Base-by-base conservation (phyloP, 148 eudicot species). In the Arbutus unedo region DNA sequence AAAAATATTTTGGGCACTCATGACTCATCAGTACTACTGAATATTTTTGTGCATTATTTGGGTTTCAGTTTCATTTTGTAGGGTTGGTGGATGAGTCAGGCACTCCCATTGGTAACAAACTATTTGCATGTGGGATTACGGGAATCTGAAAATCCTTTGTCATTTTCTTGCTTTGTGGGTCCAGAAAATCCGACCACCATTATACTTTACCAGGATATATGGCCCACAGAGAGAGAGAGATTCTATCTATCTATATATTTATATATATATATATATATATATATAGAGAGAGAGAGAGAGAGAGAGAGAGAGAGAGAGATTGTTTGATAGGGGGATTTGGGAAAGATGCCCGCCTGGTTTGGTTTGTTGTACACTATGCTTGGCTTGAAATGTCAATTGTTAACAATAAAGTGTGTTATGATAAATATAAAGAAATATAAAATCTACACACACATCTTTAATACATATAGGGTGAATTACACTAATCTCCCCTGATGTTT, bases 21-120 rank as follows among this genome's bases (percentile, higher is more conserved):
- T 31, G 71, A 31, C 70, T 64, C 6, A 6, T 2, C 10, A 23
- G 70, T 9, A n/a, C n/a, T n/a, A n/a, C 1, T 31, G 38, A 31
- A 31, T 31, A 31, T 9, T 51, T 51, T 51, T 82, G 57, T 59
- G 66, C 0, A 74, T n/a, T 2, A 44, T 50, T 18, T n/a, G 78
- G 66, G 56, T 25, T 49, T 4, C 66, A 45, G 51, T 18, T 6
- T 6, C 9, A 7, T 9, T 3, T 66, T 21, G 45, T 80, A 31
- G 53, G 76, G 76, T 48, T 68, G 64, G 82, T 67, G 60, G 76
- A 70, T 68, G 64, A 67, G 76, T 70, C 64, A 50, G 50, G 49
- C 49, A 56, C 75, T 55, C 70, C n/a, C 15, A 80, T 80, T 66
- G 82, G 59, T 50, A 70, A 80, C 62, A 51, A 81, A 71, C 67